Evolutionary conservation across 768 basidiomycete genomes (phyloP), one percentile per base, ranked within the genome.

Genomic region (Podaxis mareebaensis): DNA sequence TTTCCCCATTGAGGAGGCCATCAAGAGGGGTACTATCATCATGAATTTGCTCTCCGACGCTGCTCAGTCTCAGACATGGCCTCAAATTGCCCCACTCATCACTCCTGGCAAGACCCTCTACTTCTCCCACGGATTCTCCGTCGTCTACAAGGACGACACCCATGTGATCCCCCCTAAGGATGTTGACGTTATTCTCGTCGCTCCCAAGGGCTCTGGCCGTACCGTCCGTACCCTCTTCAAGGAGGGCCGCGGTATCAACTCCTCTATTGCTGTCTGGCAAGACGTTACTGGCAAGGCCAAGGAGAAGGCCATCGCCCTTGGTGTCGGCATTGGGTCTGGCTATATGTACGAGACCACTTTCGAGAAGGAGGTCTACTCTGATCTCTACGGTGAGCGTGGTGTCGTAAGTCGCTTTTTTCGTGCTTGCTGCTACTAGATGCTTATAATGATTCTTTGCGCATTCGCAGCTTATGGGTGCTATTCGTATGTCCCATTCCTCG

Each of bases 81-180:
- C 90, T 42, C 80, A 84, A 58, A 69, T 99, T 70, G 90, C 87
- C 49, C 96, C 97, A 60, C 88, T 98, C 72, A 96, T 99, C 83
- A 99, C 95, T 77, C 94, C 96, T 86, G 97, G 93, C 81, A 99
- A 99, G 86, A 99, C 97, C n/a, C 91, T 99, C 67, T 99, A 99
- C 89, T 99, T 99, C 84, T 95, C 96, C 5, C 97, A 99, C 77
- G 97, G 97, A 72, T 99, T 99, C 90, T 99, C 96, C 67, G 86
- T 99, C 67, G 95, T 99, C 60, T 99, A 90, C 88, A 94, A 96
- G 84, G 87, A 99, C 5, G 94, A 97, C 77, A 99, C 97, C 68
- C 84, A 96, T 61, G 95, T 99, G 68, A 71, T 96, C 61, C 92
- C 95, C 66, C 97, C 97, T 52, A 72, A 82, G 20, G 95, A 98